These are phyloP conservation scores for Aspergillus pseudoglaucus DNA, from an alignment of 2,329 filamentous ascomycete genomes.

Conservation along the genomic window DNA sequence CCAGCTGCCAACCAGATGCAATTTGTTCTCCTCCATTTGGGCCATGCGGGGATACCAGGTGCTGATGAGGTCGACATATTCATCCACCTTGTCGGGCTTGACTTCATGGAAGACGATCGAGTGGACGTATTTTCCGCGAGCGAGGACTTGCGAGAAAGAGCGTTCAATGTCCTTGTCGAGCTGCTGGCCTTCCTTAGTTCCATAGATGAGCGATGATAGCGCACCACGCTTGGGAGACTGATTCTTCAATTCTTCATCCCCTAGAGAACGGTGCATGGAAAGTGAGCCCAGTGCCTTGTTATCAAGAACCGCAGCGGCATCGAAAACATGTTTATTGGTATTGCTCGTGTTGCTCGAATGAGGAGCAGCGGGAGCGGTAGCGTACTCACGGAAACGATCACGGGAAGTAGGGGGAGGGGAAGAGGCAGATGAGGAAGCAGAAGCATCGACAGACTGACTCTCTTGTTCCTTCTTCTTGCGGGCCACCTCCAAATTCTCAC, in stretches of 20 bases:
- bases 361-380: slow-evolving; percentile 39
- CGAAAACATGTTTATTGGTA: slow-evolving; percentile 28
- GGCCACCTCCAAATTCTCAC: slow-evolving; percentile 69
- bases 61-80: slow-evolving; percentile 85
- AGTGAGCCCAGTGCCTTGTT: slow-evolving; percentile 56
- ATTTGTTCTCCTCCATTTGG: slow-evolving; percentile 76
- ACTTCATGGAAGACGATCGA: slow-evolving; percentile 96
- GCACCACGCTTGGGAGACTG: slow-evolving; percentile 62
- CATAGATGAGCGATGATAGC: slow-evolving; percentile 86
- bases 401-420: slow-evolving; percentile 22
- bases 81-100: slow-evolving; percentile 89
- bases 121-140: slow-evolving; percentile 95
- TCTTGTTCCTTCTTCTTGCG: slow-evolving; percentile 75
- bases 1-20: slow-evolving; percentile 96
- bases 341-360: slow-evolving; percentile 41
- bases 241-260: slow-evolving; percentile 55
- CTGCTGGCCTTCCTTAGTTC: slow-evolving; percentile 89
- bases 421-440: slow-evolving; percentile 39
- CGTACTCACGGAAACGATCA: slow-evolving; percentile 31
- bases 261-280: slow-evolving; percentile 44
- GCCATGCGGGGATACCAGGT: slow-evolving; percentile 91
- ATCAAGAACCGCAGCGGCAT: slow-evolving; percentile 35
- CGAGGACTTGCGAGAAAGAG: slow-evolving; percentile 90
- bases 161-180: slow-evolving; percentile 93
- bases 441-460: slow-evolving; percentile 61